phyloP scores from a whole-genome alignment of 495 filamentous ascomycete species.

The Penicillium daleae region DNA sequence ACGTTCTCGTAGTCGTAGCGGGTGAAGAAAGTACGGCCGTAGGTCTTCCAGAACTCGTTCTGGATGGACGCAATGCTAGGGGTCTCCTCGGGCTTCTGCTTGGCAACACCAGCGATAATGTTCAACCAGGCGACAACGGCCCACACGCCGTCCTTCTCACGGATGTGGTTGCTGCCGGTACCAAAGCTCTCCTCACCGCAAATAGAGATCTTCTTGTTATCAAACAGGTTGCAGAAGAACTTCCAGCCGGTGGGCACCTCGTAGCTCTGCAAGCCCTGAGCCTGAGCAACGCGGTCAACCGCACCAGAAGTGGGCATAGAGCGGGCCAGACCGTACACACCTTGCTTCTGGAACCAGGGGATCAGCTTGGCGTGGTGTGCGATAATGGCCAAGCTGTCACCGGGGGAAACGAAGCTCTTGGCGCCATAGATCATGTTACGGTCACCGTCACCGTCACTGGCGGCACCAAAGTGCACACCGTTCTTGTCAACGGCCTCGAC shows the following conservation, averaged over 20 bases:
- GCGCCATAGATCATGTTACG: conserved; percentile 99
- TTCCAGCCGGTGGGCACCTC: conserved; percentile 99
- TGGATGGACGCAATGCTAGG: conserved; percentile 96
- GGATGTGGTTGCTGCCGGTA: conserved; percentile 98
- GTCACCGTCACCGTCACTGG: conserved; percentile 95
- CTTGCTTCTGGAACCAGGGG: conserved; percentile 96
- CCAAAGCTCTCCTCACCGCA: conserved; percentile 98
- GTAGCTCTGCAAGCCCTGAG: conserved; percentile 88
- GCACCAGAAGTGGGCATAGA: conserved; percentile 97
- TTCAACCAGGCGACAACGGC: conserved; percentile 97
- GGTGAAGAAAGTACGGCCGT: conserved; percentile 98
- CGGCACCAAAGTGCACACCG: conserved; percentile 91
- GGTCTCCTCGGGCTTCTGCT: conserved; percentile 69
- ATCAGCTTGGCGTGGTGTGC: conserved; percentile 92
- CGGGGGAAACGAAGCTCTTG: conserved; percentile 93
- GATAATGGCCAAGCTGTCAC: conserved; percentile 96
- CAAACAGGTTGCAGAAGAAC: conserved; percentile 99
- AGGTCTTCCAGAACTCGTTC: conserved; percentile 94
- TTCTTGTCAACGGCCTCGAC: conserved; percentile 93
- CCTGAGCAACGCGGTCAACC: conserved; percentile 92
- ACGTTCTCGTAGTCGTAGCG: conserved; percentile 98
- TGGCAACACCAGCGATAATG: conserved; percentile 92
- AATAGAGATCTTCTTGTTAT: conserved; percentile 96
- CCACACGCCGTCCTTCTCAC: conserved; percentile 98
- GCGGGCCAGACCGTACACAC: conserved; percentile 90